These are phyloP conservation scores for Barnettozyma siamensis DNA, from an alignment of 805 yeast species.

Conservation along the genomic window DNA sequence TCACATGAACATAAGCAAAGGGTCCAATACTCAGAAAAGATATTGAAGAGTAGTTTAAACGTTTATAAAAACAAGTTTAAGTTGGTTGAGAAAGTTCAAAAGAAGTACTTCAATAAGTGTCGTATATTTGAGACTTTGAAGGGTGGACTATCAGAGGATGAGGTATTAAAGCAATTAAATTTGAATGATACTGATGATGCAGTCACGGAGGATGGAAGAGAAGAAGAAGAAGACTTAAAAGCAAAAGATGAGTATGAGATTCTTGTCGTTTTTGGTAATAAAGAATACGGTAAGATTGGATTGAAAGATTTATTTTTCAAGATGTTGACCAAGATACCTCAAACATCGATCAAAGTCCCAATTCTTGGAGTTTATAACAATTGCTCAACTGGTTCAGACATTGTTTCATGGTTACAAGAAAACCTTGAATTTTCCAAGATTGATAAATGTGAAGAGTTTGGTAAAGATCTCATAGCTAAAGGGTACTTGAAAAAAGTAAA, in stretches of 20 bases:
- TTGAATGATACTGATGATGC: conserved; percentile 9
- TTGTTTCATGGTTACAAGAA: conserved; percentile 53
- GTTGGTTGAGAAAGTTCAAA: conserved; percentile 50
- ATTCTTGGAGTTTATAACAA: conserved; percentile 63
- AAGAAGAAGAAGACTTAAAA: conserved; percentile 7
- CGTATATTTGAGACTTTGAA: conserved; percentile 64
- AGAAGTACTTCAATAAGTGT: conserved; percentile 72
- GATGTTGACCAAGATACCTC: conserved; percentile 46
- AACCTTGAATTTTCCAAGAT: conserved; percentile 39
- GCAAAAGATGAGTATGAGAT: conserved; percentile 22
- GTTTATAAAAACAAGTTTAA: conserved; percentile 43
- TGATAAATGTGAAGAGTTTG: conserved; percentile 62
- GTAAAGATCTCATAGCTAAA: conserved; percentile 59
- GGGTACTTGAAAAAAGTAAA: conserved; percentile 52
- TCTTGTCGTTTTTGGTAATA: conserved; percentile 30
- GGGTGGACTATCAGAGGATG: conserved; percentile 41
- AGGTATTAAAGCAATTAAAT: conserved; percentile 25
- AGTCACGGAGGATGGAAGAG: neutral
- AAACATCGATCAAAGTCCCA: conserved; percentile 52
- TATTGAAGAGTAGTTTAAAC: conserved; percentile 44
- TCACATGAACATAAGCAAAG: conserved; percentile 65
- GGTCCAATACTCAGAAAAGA: conserved; percentile 53
- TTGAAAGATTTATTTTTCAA: conserved; percentile 36
- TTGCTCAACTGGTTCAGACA: conserved; percentile 55
- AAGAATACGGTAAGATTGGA: conserved; percentile 33